Base-by-base conservation (phyloP, 768 basidiomycete species). In the Kockovaella imperatae region DNA sequence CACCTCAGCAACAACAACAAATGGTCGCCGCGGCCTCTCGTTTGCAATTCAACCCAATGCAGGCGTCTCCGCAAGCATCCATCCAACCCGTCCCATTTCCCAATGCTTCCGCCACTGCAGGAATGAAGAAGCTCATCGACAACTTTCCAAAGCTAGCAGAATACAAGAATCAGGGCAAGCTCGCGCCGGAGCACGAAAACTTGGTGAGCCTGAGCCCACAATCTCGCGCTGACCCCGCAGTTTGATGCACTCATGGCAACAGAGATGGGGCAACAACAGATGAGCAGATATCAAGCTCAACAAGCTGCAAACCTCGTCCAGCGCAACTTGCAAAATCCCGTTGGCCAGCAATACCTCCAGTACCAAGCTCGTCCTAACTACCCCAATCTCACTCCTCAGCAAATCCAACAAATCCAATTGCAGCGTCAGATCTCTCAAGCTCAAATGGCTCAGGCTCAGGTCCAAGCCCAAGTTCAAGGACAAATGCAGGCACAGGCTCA, bases 81-180 rank as follows among this genome's bases (percentile, higher is more conserved):
- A 24, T 3, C 35, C 15, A 25, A n/a, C 35, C 35, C 3, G 49
- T 41, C 2, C 8, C 42, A 18, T 21, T 18, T 2, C 34, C 26
- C n/a, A 53, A 29, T 38, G 47, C 15, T 11, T 17, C 43, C n/a
- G 31, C 21, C 32, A 28, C n/a, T 24, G 40, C 31, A n/a, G 34
- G 51, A 20, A 36, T 53, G 35, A 54, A 56, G 35, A 47, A 52
- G 13, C 42, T 65, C 31, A 45, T 60, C 14, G 58, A 60, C 14
- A 60, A 56, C 17, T 57, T 66, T 32, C 64, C 64, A 1, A 48
- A 56, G 47, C 32, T 66, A 53, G 49, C 49, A 42, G 50, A 58
- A 39, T 14, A 56, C 41, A 56, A 62, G 30, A 38, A 47, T 25
- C 35, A 50, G 10, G 60, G 58, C 14, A 48, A 56, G 31, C 29